Evolutionary conservation across 352 stramenopile species (phyloP).

Genomic region (Peronospora farinosa): DNA sequence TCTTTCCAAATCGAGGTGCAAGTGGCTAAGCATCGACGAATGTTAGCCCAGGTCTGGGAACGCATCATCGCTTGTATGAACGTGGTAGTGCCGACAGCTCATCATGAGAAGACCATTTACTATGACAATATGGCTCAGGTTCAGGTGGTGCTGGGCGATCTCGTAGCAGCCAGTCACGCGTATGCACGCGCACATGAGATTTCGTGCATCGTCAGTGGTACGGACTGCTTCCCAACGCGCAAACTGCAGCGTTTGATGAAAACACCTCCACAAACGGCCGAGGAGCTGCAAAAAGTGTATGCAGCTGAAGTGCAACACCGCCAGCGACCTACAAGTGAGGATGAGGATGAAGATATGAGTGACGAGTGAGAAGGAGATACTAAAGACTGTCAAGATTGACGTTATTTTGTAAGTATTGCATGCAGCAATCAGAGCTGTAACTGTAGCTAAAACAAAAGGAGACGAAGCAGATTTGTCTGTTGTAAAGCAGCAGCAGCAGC

Average conservation of each 20-base stretch:
- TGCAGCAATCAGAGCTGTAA: too few relatives aligned
- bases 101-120: slow-evolving; percentile 82
- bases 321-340: slow-evolving; percentile 23
- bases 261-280: slow-evolving; percentile 48
- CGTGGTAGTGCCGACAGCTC: slow-evolving; percentile 48
- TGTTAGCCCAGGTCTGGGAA: slow-evolving; percentile 49
- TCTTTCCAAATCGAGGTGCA: slow-evolving; percentile 32
- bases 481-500: too few relatives aligned
- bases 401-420: slow-evolving; percentile 2
- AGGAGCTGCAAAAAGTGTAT: slow-evolving; percentile 60
- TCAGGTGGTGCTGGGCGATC: slow-evolving; percentile 53
- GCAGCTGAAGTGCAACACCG: slow-evolving; percentile 38
- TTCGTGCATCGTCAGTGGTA: slow-evolving; percentile 53
- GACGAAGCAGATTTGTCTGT: too few relatives aligned
- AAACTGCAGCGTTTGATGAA: slow-evolving; percentile 57
- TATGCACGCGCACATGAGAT: slow-evolving; percentile 55
- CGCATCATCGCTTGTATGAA: slow-evolving; percentile 70
- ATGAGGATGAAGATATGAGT: slow-evolving; percentile 28
- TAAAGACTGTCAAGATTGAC: too few relatives aligned
- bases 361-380: too few relatives aligned
- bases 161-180: slow-evolving; percentile 38
- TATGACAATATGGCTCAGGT: slow-evolving; percentile 82
- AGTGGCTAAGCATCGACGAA: slow-evolving; percentile 22
- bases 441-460: too few relatives aligned
- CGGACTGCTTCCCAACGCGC: slow-evolving; percentile 50